Conservation (phyloP, 1,284 basidiomycete species). For the Puccinia novopanici region DNA sequence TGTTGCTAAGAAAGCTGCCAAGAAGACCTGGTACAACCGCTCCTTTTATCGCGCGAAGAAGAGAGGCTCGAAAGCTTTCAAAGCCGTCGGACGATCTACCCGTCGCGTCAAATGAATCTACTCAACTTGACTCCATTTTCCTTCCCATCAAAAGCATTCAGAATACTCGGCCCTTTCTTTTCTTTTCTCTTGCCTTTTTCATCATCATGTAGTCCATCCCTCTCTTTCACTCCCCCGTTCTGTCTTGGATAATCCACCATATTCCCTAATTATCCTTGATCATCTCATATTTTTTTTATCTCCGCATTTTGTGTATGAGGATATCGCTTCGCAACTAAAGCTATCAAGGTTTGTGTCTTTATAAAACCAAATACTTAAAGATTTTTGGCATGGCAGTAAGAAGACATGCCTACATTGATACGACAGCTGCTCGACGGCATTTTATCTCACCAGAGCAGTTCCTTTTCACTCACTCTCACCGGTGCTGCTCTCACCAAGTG, state of each 20-base stretch:
- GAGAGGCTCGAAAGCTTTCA: constrained; percentile 16
- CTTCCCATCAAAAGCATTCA: neutral
- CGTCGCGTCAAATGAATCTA: constrained; percentile 12
- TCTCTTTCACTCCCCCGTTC: neutral
- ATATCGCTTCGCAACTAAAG: too few relatives aligned
- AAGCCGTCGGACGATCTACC: constrained; percentile 1
- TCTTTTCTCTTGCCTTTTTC: neutral
- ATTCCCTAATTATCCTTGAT: neutral
- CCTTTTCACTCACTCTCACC: too few relatives aligned
- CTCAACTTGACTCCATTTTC: neutral
- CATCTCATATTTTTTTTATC: neutral
- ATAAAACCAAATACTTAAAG: too few relatives aligned
- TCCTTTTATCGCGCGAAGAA: constrained; percentile 9
- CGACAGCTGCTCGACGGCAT: too few relatives aligned
- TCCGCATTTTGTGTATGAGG: neutral
- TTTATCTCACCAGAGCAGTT: too few relatives aligned
- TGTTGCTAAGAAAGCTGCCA: neutral
- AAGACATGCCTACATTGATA: too few relatives aligned
- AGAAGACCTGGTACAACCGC: constrained; percentile 19
- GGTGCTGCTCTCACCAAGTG: too few relatives aligned
- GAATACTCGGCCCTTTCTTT: too few relatives aligned
- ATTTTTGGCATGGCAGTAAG: too few relatives aligned
- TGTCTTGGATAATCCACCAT: neutral
- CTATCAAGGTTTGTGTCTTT: too few relatives aligned
- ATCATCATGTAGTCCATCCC: neutral